Percentiles rank a stretch among this genome's conserved stretches.
phyloP scores from a whole-genome alignment of 352 stramenopile species.

The Pythium sp. region DNA sequence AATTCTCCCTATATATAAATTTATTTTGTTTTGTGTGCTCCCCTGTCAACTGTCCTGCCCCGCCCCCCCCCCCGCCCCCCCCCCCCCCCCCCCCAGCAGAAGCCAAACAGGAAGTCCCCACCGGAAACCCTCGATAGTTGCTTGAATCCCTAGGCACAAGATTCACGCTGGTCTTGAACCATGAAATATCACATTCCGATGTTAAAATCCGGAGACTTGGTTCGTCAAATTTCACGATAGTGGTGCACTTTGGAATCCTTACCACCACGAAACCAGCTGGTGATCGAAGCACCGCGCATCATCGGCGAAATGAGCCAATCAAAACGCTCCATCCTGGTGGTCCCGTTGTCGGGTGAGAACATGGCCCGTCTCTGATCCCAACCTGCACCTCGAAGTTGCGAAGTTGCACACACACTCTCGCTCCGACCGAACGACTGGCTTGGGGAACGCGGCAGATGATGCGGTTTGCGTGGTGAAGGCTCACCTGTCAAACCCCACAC shows the following conservation, averaged over 20 bases:
- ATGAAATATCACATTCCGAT: neutral
- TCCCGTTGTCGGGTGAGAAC: neutral
- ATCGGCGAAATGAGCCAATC: slow-evolving; percentile 1
- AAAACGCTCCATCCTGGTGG: neutral
- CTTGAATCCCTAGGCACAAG: no score
- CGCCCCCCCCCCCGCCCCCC: no score
- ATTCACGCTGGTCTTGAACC: no score
- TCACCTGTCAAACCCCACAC: neutral
- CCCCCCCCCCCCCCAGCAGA: no score
- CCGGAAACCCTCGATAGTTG: no score
- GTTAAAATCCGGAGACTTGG: neutral
- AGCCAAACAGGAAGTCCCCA: no score
- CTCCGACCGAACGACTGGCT: neutral
- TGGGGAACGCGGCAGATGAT: neutral
- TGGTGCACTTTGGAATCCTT: neutral
- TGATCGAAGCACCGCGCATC: slow-evolving; percentile 15
- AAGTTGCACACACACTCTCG: slow-evolving; percentile 6
- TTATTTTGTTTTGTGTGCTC: no score
- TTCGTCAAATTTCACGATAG: neutral
- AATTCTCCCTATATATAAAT: no score
- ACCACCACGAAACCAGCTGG: neutral
- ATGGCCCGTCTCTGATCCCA: neutral
- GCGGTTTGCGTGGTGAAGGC: neutral
- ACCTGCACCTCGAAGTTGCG: neutral
- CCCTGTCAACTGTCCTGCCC: no score